Base-by-base conservation (phyloP, 1,284 basidiomycete genomes). In the Blastosporella zonata region DNA sequence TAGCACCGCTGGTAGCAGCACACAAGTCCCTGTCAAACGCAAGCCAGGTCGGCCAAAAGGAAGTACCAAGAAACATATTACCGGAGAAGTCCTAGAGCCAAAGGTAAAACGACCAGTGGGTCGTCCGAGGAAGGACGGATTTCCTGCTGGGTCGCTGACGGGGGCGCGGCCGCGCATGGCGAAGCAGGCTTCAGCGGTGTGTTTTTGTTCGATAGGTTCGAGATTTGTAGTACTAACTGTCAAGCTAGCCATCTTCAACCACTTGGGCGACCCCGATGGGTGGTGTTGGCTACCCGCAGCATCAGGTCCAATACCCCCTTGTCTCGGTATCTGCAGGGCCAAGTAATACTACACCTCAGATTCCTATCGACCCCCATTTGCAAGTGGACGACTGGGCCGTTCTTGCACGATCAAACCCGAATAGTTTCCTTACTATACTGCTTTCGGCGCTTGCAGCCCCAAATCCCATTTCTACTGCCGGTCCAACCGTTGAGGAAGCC, bases 401-500 rank as follows among this genome's bases (percentile, higher is more conserved):
- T 17, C 66, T 85, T 8, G 64, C 75, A 13, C 71, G 75, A 20
- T 72, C 69, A 1, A 76, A 80, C 37, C 75, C 79, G 1, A 75
- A 78, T 50, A 63, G 61, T 0, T 82, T 87, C 61, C 66, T 87
- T 22, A 70, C 72, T 13, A 64, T 71, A 1, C 72, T 88, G 3
- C 69, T 87, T 10, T 59, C 70, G 4, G 67, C 81, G 1, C 67
- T 87, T 10, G 69, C 77, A 6, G 71, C 78, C 0, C 81, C 82
- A 0, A 81, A 82, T 54, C 77, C 81, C 1, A 64, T 77, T 6
- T 74, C 83, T 0, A 71, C 69, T 34, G 72, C 72, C 0, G 82
- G 82, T 1, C 76, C 78, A 1, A 77, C 69, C 13, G 77, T 84
- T 13, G 83, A 87, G 61, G 84, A 87, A 34, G 82, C 84, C 0